Evolutionary conservation across 495 filamentous ascomycete species (phyloP), one percentile per base, ranked within the genome.

Genomic region (Trichocladium antarcticum): DNA sequence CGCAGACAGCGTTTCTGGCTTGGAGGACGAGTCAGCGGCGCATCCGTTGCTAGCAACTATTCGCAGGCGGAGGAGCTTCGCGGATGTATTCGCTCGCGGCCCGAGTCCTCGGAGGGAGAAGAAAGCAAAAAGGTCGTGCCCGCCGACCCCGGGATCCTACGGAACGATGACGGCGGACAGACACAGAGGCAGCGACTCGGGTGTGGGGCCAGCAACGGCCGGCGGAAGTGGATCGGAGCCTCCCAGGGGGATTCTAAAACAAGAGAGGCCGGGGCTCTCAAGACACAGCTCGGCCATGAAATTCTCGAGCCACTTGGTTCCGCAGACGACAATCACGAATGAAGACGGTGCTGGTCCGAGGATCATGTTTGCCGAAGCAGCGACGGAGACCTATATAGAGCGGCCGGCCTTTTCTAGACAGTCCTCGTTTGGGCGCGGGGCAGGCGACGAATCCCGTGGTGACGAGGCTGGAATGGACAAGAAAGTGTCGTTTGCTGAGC

Each of bases 271-370:
- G 42, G 56, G 57, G 57, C 67, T 70, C n/a, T 74, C 64, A 34
- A 76, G 70, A 43, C 77, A 69, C 51, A 69, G 67, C 50, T 80
- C 61, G 15, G 69, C 57, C 24, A 57, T 77, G 60, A 72, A 73
- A 28, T 89, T 90, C 59, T 82, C 81, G 16, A 85, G 80, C 40
- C 78, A 76, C 17, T 77, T 86, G n/a, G 79, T 86, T 9, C 86
- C 87, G 0, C 78, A 83, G 57, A 82, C 86, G 22, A 74, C 71
- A 36, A 75, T 89, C 10, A 76, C 81, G 9, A 69, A 68, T 1
- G 77, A 81, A 42, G 84, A 84, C 34, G 77, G 72, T 1, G 68
- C 74, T 1, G 83, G 80, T 0, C 82, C 83, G 2, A 81, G 72
- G n/a, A 90, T 90, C 45, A 89, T 85, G 82, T 89, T 90, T 60